Percentiles rank a stretch among this genome's conserved stretches.
phyloP scores from a whole-genome alignment of 139 green algal genomes.

The Closterium sp. region DNA sequence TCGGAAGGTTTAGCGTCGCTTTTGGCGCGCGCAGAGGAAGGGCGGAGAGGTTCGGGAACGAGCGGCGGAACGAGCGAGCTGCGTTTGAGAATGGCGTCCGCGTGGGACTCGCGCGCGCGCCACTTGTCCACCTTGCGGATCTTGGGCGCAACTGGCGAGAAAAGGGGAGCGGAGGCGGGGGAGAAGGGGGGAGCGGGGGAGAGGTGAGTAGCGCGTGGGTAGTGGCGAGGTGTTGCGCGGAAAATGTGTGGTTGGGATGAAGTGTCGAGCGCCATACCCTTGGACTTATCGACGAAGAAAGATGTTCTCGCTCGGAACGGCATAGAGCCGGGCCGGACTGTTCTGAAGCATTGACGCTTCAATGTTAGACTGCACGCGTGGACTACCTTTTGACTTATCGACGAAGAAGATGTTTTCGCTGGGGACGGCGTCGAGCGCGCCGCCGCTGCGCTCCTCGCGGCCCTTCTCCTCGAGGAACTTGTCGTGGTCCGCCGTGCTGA shows the following conservation, averaged over 20 bases:
- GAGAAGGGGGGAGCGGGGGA: not conserved
- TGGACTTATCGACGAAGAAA: conserved; percentile 33
- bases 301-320: not conserved
- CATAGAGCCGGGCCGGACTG: no score
- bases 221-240: no score
- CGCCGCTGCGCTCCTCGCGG: conserved; percentile 8
- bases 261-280: not conserved
- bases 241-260: no score
- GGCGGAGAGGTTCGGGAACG: no score
- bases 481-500: conserved; percentile 23
- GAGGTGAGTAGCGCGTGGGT: no score
- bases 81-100: not conserved
- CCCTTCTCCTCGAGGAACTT: not conserved
- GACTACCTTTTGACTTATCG: conserved; percentile 22
- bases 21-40: not conserved
- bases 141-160: not conserved
- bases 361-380: no score
- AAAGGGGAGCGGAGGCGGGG: not conserved
- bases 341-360: no score
- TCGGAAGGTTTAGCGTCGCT: not conserved
- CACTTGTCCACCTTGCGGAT: not conserved
- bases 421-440: not conserved
- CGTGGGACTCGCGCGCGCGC: not conserved
- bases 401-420: conserved; percentile 18
- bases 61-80: not conserved